Evolutionary conservation across 129 eudicot genomes (phyloP), one percentile per base, ranked within the genome.

Genomic region (Kitagawia praeruptora): DNA sequence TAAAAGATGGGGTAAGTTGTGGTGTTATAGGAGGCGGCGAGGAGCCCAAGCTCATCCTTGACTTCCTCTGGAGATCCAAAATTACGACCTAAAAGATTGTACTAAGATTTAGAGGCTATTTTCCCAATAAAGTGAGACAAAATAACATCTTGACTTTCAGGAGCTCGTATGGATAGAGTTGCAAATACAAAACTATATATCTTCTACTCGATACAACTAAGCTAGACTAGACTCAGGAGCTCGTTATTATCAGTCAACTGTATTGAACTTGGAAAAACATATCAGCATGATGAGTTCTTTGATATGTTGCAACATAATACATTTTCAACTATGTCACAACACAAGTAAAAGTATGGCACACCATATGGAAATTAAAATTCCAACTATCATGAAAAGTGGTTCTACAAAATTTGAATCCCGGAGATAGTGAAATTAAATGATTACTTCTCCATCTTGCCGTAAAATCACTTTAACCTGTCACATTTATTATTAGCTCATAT

Each of bases 91-190:
- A 90, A 70, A 84, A 87, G 83, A 73, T 85, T 92, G 91, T 81
- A 88, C 81, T 89, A 92, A 85, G 96, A 92, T 82, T 82, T 90
- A 82, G 97, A 94, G 86, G 90, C 91, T 69, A 82, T 90, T 84
- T 94, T 92, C 90, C 96, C 96, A 74, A 79, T 91, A 18, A 85
- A 87, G 71, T 79, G 44, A 48, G 48, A 61, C 14, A 39, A 21
- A 70, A 61, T 28, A 27, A 12, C 16, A 63, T 4, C 34, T 25
- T 12, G 21, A 66, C 40, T 66, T 5, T 66, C 72, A 28, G 47
- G 47, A 44, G 47, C 47, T 44, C 13, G 47, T 66, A 13, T 25
- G 21, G 40, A 28, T 31, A 66, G 16, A 21, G 64, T 58, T 58
- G 67, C 67, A n/a, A 7, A 31, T 58, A 54, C 6, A 9, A 58